phyloP scores from a whole-genome alignment of 2,329 filamentous ascomycete species.

The Trichoderma aggressivum region DNA sequence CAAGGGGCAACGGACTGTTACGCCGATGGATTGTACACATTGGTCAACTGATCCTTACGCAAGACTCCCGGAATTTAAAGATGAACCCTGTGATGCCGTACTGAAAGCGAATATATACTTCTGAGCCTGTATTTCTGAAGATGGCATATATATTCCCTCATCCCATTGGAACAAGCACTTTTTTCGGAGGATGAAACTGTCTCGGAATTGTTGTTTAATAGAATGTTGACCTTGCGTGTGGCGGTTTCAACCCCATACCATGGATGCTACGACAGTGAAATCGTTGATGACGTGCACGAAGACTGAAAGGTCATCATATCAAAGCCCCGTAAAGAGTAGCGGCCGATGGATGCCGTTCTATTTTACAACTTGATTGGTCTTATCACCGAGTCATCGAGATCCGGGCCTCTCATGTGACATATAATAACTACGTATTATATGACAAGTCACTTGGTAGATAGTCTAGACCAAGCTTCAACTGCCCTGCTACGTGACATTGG shows the following conservation, averaged over 20 bases:
- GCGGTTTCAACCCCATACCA: not conserved
- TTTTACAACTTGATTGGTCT: not conserved
- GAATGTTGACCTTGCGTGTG: not conserved
- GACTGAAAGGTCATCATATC: not conserved
- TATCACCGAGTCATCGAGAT: not conserved
- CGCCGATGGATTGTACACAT: not conserved
- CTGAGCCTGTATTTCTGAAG: not conserved
- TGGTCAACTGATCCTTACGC: not conserved
- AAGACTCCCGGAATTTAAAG: not conserved
- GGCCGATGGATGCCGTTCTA: not conserved
- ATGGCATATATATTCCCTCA: not conserved
- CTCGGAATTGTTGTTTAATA: not conserved
- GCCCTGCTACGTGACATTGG: not conserved
- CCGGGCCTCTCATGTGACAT: not conserved
- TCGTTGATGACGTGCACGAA: not conserved
- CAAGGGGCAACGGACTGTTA: not conserved
- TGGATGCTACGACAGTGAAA: not conserved
- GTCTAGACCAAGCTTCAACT: not conserved
- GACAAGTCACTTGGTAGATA: not conserved
- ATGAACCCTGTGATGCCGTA: not conserved
- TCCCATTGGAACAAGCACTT: not conserved
- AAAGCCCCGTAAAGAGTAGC: not conserved
- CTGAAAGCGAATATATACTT: not conserved
- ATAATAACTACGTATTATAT: not conserved
- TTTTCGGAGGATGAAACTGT: not conserved